Evolutionary conservation across 352 stramenopile species (phyloP).

Genomic region (Globisporangium rhizosaccharum): DNA sequence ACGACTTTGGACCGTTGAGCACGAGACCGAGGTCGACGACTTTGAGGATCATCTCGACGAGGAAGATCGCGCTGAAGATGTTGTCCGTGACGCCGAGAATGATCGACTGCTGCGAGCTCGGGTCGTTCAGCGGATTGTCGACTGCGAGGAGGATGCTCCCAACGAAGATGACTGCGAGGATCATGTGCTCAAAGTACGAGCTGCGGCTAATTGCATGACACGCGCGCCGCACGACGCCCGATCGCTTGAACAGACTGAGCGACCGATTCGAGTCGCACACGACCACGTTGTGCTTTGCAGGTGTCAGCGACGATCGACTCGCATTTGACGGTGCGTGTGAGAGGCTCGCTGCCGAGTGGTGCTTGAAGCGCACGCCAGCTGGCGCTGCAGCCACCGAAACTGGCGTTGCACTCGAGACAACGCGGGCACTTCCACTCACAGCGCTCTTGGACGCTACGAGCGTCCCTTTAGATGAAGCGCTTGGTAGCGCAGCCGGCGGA

Average conservation of each 20-base stretch:
- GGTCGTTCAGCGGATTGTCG: conserved; percentile 60
- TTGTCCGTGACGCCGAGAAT: conserved; percentile 36
- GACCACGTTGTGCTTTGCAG: conserved; percentile 6
- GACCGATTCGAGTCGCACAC: conserved; percentile 20
- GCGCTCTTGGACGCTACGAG: no score
- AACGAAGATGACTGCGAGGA: conserved; percentile 60
- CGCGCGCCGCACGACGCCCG: conserved; percentile 12
- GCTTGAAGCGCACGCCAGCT: background rate
- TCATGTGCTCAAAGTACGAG: conserved; percentile 47
- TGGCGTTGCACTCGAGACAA: no score
- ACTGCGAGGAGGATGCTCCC: conserved; percentile 54
- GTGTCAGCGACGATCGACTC: background rate
- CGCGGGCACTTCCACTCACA: no score
- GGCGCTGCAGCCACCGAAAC: no score
- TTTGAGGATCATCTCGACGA: conserved; percentile 73
- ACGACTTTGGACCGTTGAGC: conserved; percentile 42
- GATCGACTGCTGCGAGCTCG: conserved; percentile 19
- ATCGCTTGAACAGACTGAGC: conserved; percentile 25
- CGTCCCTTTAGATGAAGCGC: no score
- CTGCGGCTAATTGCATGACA: conserved; percentile 25
- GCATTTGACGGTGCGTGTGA: background rate
- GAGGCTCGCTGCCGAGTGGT: background rate
- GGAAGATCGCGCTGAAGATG: conserved; percentile 53
- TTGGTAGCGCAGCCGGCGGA: no score
- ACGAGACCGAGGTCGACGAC: conserved; percentile 60